Evolutionary conservation across 257 asterid species (phyloP), one percentile per base, ranked within the genome.

Genomic region (Lycium barbarum): DNA sequence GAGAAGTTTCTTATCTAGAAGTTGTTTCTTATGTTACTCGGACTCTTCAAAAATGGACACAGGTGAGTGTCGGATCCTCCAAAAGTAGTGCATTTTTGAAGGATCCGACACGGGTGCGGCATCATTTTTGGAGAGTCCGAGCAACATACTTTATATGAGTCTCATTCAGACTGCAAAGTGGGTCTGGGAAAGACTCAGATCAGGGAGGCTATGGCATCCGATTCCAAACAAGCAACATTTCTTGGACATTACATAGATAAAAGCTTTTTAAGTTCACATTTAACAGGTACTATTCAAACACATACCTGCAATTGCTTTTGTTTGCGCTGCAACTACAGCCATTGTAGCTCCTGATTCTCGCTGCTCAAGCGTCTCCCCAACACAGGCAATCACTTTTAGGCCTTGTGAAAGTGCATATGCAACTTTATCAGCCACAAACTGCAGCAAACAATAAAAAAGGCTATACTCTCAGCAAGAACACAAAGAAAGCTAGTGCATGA

Each of bases 281-380:
- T 78, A 15, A 53, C 49, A 14, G 81, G 65, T 26, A 78, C 65
- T 53, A 26, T 53, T 17, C 70, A 54, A 58, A 36, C 26, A 35
- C 65, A 61, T 89, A 95, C 99, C 99, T 90, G 98, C 97, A 87
- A 97, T 93, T 61, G 98, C 98, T 91, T 94, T 95, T 15, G 99
- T 94, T 83, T 97, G 99, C 1, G 98, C 95, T 80, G 99, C 94
- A 84, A 97, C 98, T 26, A 97, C 97, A 40, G 79, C 94, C 90
- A 97, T 2, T 14, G 98, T 95, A n/a, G 98, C 88, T 88, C 98
- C 98, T 9, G 98, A 88, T 88, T 97, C 98, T 68, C 99, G 91
- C 87, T 97, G 97, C 87, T 94, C 98, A 89, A 97, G 99, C 81
- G 99, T 93, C 94, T 97, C 99, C 33, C 99, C 99, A 89, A 97